phyloP scores from a whole-genome alignment of 1,284 basidiomycete species.

The Cerioporus squamosus region DNA sequence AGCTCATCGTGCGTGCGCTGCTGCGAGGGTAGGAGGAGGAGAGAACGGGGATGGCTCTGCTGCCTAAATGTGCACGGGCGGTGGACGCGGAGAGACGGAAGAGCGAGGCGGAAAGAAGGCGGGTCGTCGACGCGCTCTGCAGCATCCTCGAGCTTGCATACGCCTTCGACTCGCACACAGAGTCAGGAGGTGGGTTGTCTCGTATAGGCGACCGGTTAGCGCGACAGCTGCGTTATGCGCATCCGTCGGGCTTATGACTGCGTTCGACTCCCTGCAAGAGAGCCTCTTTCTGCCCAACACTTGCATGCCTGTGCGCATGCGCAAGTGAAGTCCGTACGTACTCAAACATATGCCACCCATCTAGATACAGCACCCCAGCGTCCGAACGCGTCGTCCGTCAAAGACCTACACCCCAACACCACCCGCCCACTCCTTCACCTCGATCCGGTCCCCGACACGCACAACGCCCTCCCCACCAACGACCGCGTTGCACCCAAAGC shows the following conservation, averaged over 20 bases:
- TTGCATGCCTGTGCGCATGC: too few relatives aligned
- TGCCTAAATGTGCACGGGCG: not conserved
- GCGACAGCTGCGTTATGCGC: too few relatives aligned
- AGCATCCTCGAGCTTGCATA: not conserved
- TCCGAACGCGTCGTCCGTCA: not conserved
- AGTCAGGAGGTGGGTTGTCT: too few relatives aligned
- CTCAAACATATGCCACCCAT: not conserved
- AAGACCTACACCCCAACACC: constrained; percentile 17
- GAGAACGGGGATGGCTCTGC: too few relatives aligned
- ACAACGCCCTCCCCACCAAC: constrained; percentile 52
- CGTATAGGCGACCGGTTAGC: too few relatives aligned
- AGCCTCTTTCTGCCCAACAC: too few relatives aligned
- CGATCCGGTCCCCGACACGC: constrained; percentile 60
- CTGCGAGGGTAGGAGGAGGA: too few relatives aligned
- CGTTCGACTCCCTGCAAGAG: too few relatives aligned
- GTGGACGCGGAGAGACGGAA: not conserved
- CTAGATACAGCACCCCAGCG: not conserved
- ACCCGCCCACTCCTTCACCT: constrained; percentile 47
- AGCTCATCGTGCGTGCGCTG: constrained; percentile 41
- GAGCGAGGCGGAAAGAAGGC: constrained; percentile 1
- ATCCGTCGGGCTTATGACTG: too few relatives aligned
- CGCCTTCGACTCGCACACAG: too few relatives aligned
- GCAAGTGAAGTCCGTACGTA: too few relatives aligned
- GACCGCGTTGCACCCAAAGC: constrained; percentile 67
- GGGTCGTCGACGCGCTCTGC: not conserved